Percentiles rank a stretch among this genome's conserved stretches.
Evolutionary conservation across 495 filamentous ascomycete species (phyloP).

Genomic region (Bombardia bombarda): DNA sequence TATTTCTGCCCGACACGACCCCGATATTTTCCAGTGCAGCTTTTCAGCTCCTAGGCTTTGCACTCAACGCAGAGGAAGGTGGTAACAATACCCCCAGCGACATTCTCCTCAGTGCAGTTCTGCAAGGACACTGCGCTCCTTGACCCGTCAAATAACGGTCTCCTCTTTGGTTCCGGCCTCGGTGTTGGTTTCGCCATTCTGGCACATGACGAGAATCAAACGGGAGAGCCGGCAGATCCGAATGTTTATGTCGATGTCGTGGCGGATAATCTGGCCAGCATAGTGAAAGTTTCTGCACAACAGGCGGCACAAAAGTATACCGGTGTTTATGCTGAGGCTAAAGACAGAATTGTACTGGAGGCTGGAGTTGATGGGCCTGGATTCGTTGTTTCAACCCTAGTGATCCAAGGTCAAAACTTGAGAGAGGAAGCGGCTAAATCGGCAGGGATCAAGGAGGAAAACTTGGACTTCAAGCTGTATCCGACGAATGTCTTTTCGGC

Average conservation of each 20-base stretch:
- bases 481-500: neutral
- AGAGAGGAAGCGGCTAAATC: neutral
- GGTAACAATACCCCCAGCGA: constrained; percentile 17
- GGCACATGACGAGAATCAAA: constrained; percentile 20
- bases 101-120: constrained; percentile 38
- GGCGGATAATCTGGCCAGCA: neutral
- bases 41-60: constrained; percentile 6
- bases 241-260: constrained; percentile 8
- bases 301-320: neutral
- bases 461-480: constrained; percentile 4
- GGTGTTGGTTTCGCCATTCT: constrained; percentile 35
- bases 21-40: constrained; percentile 5
- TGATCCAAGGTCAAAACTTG: neutral
- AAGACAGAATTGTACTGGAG: neutral
- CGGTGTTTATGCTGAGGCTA: neutral
- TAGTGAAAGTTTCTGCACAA: neutral
- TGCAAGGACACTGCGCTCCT: too few relatives aligned
- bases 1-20: constrained; percentile 6
- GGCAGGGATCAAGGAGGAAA: neutral
- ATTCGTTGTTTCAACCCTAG: neutral
- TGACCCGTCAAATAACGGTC: constrained; percentile 23
- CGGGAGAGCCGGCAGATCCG: neutral
- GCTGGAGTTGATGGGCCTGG: constrained; percentile 2
- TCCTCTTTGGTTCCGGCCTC: constrained; percentile 34
- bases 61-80: neutral